Evolutionary conservation across 805 yeast species (phyloP), one percentile per base, ranked within the genome.

Genomic region (Wickerhamomyces sydowiorum): DNA sequence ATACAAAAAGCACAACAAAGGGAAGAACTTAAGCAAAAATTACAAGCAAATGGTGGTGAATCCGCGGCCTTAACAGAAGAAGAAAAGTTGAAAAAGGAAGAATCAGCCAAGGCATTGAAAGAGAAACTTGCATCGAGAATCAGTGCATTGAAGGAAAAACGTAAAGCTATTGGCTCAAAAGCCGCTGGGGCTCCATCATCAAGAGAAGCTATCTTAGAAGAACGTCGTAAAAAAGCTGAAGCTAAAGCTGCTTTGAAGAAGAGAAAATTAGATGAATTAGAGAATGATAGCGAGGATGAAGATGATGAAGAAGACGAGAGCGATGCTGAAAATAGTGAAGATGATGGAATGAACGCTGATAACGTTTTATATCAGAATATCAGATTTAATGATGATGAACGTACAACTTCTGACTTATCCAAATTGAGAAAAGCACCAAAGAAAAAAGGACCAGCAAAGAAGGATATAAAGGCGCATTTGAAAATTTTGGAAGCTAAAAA

Each of bases 151-250:
- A 79, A 81, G 51, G 89, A 82, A 42, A 84, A 78, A 63, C 80
- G 99, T 60, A 90, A 84, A 55, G 99, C 98, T 1, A 93, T 95
- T 1, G 98, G 98, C 2, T 68, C 90, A 1, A 82, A 78, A 36
- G 79, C 72, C 5, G 69, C 73, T 5, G 96, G 96, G 20, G 93
- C 96, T 0, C 89, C 90, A 14, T 74, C 80, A 45, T 86, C 91
- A 10, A 73, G 97, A 62, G 95, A 88, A 51, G 90, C 83, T 33
- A 80, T 86, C 39, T 65, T 86, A 41, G 80, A 74, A 29, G 85
- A 80, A 51, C 76, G 95, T 46, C 75, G 69, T 59, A 75, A 64
- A 39, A 67, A 61, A 48, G 51, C 54, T 31, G 62, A 59, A 41
- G 47, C 39, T 47, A 66, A 54, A 54, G 66, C 61, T 36, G 65